Conservation (phyloP, 169 alveolate species). For the Plasmodium ovale region DNA sequence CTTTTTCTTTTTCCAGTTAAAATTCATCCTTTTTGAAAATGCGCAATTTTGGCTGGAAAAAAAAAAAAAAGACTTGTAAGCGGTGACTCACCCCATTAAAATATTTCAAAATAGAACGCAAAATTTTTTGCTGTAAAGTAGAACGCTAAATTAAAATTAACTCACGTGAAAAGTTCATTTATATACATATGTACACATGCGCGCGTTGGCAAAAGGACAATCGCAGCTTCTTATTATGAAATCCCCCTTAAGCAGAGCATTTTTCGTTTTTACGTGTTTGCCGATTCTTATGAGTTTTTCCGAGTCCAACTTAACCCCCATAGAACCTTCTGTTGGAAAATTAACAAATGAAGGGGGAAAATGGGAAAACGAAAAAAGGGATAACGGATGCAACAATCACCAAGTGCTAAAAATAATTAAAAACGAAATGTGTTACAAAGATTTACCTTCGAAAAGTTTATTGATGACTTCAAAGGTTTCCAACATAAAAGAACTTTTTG, state of each 20-base stretch:
- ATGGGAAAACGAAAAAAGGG: slow-evolving; percentile 1
- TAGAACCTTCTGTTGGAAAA: background rate
- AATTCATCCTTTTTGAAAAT: background rate
- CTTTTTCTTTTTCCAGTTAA: background rate
- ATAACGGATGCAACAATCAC: slow-evolving; percentile 17
- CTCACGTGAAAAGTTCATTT: background rate
- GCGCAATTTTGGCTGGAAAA: background rate
- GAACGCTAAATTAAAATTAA: background rate
- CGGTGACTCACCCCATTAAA: background rate
- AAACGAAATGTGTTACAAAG: slow-evolving; percentile 17
- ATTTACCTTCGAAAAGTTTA: slow-evolving; percentile 43
- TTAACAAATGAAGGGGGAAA: background rate
- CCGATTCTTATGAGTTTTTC: slow-evolving; percentile 3
- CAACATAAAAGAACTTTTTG: slow-evolving; percentile 30
- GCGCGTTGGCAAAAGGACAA: too few species aligned
- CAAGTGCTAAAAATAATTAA: slow-evolving; percentile 22
- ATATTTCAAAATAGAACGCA: background rate
- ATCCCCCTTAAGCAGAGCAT: background rate
- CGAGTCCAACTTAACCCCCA: slow-evolving; percentile 3
- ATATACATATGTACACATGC: too few species aligned
- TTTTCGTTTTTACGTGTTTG: background rate
- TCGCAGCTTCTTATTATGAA: background rate
- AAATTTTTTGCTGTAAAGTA: background rate
- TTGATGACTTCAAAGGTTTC: slow-evolving; percentile 46
- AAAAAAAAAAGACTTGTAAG: background rate